Percentiles rank a stretch among this genome's conserved stretches.
phyloP scores from a whole-genome alignment of 306 rosid species.

The Vigna unguiculata region DNA sequence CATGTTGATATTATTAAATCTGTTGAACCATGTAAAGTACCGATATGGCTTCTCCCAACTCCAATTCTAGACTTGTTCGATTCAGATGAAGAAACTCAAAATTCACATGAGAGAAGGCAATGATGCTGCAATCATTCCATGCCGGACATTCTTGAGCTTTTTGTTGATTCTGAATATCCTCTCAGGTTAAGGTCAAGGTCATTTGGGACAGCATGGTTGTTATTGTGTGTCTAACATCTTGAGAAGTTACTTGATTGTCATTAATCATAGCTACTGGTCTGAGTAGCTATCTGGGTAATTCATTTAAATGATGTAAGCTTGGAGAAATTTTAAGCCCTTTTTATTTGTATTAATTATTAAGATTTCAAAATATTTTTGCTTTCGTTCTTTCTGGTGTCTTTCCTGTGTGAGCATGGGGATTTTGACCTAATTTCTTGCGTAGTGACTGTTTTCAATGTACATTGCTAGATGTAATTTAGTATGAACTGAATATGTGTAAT shows the following conservation, averaged over 20 bases:
- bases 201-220: constrained; percentile 1
- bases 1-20: constrained; percentile 23
- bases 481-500: not conserved
- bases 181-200: not conserved
- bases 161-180: constrained; percentile 26
- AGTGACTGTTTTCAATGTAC: not conserved
- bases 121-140: constrained; percentile 17
- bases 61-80: not conserved
- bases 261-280: not conserved
- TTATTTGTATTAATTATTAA: constrained; percentile 3
- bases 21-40: not conserved
- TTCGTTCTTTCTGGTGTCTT: not conserved
- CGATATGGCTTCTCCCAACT: constrained; percentile 11
- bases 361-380: not conserved
- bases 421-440: not conserved
- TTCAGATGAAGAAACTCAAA: constrained; percentile 3
- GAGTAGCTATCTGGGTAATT: constrained; percentile 11
- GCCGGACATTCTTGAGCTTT: not conserved
- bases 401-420: not conserved
- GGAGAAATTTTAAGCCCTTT: not conserved
- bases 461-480: not conserved
- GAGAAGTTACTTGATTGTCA: constrained; percentile 6
- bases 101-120: not conserved
- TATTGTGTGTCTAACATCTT: constrained; percentile 11
- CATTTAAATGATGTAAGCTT: not conserved